A percentile compares a stretch with the other conserved stretches of the same genome.
These are phyloP conservation scores for Castanospermum australe DNA, from an alignment of 306 rosid species.

Conservation along the genomic window DNA sequence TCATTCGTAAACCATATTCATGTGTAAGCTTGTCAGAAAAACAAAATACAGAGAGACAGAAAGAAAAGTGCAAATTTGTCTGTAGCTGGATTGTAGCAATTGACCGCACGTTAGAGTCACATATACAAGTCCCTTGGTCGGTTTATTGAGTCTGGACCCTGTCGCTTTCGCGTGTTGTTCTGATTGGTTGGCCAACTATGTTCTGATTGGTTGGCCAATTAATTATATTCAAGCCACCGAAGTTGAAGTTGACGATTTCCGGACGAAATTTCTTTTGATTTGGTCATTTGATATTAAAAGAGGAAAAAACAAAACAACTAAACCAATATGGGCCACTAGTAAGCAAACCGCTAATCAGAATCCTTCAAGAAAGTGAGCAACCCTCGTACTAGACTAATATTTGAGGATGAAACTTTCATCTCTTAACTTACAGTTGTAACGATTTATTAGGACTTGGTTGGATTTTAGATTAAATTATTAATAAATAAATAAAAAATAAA, in stretches of 20 bases:
- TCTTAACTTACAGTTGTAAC: too few species aligned
- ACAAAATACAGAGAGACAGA: too few species aligned
- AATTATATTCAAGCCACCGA: conserved; percentile 15
- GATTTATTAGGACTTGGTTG: too few species aligned
- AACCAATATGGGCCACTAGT: too few species aligned
- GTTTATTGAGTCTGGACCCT: neutral
- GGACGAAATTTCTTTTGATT: neutral
- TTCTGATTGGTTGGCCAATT: neutral
- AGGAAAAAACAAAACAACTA: neutral
- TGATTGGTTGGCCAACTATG: neutral
- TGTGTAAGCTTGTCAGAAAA: too few species aligned
- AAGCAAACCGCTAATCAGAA: too few species aligned
- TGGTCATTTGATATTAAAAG: neutral
- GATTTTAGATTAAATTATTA: too few species aligned
- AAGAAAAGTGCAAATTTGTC: neutral
- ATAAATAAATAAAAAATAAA: too few species aligned
- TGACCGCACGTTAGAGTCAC: neutral
- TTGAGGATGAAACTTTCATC: too few species aligned
- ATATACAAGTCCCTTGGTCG: neutral
- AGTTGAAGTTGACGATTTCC: conserved; percentile 11
- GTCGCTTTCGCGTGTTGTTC: neutral
- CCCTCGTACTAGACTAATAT: too few species aligned
- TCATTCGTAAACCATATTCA: too few species aligned
- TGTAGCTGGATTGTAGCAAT: neutral
- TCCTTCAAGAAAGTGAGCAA: too few species aligned